Percentiles rank a stretch among this genome's conserved stretches.
phyloP scores from a whole-genome alignment of 192 early-diverging fungal genomes.

The Podila horticola region DNA sequence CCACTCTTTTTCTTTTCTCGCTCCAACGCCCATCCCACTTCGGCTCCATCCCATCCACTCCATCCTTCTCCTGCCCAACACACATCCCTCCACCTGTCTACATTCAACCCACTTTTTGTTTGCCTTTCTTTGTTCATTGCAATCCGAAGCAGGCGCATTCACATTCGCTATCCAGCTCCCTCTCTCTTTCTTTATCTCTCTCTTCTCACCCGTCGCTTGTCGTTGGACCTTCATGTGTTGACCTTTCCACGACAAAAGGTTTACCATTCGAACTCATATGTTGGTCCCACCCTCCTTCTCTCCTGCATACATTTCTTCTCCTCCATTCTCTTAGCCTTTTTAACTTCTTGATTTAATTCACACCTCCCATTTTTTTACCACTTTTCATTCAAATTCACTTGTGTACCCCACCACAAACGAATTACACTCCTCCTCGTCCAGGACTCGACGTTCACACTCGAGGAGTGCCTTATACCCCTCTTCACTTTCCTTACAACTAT shows the following conservation, averaged over 20 bases:
- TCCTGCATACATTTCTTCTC: background rate
- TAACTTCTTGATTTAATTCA: background rate
- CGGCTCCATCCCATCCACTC: too few species aligned
- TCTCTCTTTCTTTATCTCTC: too few species aligned
- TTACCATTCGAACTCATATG: slow-evolving; percentile 31
- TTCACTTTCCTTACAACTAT: background rate
- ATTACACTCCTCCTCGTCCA: background rate
- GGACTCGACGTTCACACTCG: background rate
- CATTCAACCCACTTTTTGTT: background rate
- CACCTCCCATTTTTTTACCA: background rate
- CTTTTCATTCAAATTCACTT: background rate
- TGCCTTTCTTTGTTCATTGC: background rate
- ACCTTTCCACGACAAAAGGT: slow-evolving; percentile 42
- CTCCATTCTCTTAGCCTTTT: background rate
- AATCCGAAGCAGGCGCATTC: background rate
- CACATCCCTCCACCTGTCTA: too few species aligned
- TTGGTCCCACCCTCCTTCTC: background rate
- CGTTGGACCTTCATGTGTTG: slow-evolving; percentile 46
- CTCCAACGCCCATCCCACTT: too few species aligned
- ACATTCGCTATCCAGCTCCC: background rate
- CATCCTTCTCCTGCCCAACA: too few species aligned
- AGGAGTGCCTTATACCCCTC: background rate
- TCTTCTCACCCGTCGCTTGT: background rate
- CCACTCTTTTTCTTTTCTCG: too few species aligned
- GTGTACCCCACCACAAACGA: background rate